Conservation (phyloP, 371 early-diverging fungal species). For the Hamiltosporidium tvaerminnensis region DNA sequence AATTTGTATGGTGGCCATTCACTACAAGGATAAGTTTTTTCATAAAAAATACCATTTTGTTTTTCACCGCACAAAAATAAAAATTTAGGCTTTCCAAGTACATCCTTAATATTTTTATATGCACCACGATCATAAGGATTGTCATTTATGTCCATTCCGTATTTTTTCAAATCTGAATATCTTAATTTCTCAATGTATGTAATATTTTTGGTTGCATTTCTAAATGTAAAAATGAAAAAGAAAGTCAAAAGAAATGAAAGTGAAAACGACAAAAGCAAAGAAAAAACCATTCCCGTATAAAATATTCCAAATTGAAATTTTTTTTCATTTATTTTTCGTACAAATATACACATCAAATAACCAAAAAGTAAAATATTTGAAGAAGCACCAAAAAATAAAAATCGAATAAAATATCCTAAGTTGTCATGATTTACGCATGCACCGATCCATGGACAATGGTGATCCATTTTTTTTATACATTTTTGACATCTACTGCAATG, state of each 20-base stretch:
- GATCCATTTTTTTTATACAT: conserved; percentile 64
- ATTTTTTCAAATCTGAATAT: not conserved
- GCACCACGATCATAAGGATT: conserved; percentile 8
- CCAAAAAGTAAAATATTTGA: not conserved
- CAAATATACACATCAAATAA: not conserved
- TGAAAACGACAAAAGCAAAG: not conserved
- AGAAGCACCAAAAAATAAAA: conserved; percentile 1
- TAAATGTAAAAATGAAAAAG: not conserved
- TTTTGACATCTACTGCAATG: conserved; percentile 70
- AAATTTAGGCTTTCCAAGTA: not conserved
- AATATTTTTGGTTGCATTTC: not conserved
- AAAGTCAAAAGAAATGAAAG: not conserved
- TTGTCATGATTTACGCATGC: conserved; percentile 72
- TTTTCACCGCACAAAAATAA: not conserved
- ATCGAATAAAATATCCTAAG: conserved; percentile 1
- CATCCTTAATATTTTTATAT: conserved; percentile 4
- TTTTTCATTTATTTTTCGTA: not conserved
- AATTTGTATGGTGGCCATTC: conserved; percentile 4
- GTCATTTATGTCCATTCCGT: not conserved
- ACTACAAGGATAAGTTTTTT: not conserved
- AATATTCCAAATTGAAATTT: not conserved
- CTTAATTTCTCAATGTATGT: not conserved
- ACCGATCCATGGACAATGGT: conserved; percentile 55
- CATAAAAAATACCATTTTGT: conserved; percentile 1
- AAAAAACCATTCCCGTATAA: not conserved